phyloP scores from a whole-genome alignment of 441 rosid genomes.

The Gossypium gossypioides region DNA sequence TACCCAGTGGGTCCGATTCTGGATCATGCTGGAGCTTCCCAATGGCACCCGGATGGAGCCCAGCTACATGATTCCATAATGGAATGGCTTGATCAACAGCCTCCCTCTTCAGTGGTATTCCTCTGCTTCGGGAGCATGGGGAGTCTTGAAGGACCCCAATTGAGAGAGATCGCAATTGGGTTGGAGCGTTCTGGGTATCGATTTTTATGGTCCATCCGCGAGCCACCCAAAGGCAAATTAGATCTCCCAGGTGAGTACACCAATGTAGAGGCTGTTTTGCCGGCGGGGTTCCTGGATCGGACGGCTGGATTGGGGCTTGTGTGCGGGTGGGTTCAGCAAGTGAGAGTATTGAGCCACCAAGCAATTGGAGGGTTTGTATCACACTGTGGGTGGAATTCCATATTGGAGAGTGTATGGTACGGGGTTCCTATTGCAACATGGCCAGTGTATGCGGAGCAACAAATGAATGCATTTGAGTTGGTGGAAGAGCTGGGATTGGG shows the following conservation, averaged over 20 bases:
- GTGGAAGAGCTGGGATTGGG: constrained; percentile 36
- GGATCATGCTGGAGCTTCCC: constrained; percentile 6
- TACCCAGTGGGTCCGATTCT: constrained; percentile 48
- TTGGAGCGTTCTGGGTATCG: constrained; percentile 33
- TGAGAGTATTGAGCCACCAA: constrained; percentile 23
- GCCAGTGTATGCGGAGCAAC: constrained; percentile 60
- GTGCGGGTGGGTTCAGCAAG: constrained; percentile 59
- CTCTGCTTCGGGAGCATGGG: constrained; percentile 70
- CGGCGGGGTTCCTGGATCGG: constrained; percentile 35
- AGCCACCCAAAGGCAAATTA: constrained; percentile 10
- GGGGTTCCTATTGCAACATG: constrained; percentile 48
- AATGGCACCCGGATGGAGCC: neutral
- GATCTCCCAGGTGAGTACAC: constrained; percentile 12
- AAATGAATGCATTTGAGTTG: constrained; percentile 40
- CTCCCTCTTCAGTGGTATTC: constrained; percentile 44
- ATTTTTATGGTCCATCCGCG: constrained; percentile 54
- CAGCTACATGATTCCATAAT: constrained; percentile 4
- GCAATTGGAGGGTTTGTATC: constrained; percentile 48
- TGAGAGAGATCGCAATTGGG: constrained; percentile 35
- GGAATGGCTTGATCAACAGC: constrained; percentile 49
- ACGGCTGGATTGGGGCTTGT: constrained; percentile 25
- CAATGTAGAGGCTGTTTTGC: constrained; percentile 21
- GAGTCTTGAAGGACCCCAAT: constrained; percentile 32
- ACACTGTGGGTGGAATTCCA: constrained; percentile 63
- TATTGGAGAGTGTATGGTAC: constrained; percentile 41